phyloP scores from a whole-genome alignment of 768 basidiomycete species.

The Boletus pseudopeckii region DNA sequence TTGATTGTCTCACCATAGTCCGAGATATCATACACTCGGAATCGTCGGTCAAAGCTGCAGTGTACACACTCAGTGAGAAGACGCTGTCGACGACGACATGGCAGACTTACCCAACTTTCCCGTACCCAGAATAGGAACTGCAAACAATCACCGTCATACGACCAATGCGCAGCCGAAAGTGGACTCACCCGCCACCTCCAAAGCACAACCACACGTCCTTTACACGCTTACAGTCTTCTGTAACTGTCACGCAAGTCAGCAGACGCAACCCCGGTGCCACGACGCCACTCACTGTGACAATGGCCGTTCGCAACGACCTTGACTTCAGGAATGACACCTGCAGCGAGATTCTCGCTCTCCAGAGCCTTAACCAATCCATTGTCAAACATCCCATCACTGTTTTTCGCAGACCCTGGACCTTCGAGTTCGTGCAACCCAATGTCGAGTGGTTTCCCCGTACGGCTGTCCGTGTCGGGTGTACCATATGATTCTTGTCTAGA shows the following conservation, averaged over 20 bases:
- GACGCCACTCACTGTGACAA: constrained; percentile 60
- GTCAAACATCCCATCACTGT: constrained; percentile 79
- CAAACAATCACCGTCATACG: not conserved
- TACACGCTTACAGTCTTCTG: constrained; percentile 83
- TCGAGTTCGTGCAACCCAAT: constrained; percentile 66
- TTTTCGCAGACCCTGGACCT: constrained; percentile 55
- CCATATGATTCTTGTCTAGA: constrained; percentile 71
- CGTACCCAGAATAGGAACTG: constrained; percentile 81
- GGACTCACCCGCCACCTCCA: constrained; percentile 72
- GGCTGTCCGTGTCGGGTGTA: constrained; percentile 60
- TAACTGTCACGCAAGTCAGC: constrained; percentile 47
- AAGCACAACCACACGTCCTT: constrained; percentile 92
- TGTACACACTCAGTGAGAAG: not conserved
- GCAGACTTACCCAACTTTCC: constrained; percentile 62
- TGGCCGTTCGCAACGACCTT: constrained; percentile 92
- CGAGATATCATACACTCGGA: constrained; percentile 83
- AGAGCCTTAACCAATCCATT: constrained; percentile 70
- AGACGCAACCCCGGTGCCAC: not conserved
- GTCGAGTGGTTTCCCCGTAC: constrained; percentile 61
- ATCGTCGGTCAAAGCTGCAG: constrained; percentile 80
- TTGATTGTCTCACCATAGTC: constrained; percentile 90
- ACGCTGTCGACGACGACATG: not conserved
- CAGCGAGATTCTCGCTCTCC: constrained; percentile 63
- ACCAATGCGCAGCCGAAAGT: not conserved
- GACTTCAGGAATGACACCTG: constrained; percentile 57